These are phyloP conservation scores for Trichoderma breve DNA, from an alignment of 2,329 filamentous ascomycete species.

Conservation along the genomic window DNA sequence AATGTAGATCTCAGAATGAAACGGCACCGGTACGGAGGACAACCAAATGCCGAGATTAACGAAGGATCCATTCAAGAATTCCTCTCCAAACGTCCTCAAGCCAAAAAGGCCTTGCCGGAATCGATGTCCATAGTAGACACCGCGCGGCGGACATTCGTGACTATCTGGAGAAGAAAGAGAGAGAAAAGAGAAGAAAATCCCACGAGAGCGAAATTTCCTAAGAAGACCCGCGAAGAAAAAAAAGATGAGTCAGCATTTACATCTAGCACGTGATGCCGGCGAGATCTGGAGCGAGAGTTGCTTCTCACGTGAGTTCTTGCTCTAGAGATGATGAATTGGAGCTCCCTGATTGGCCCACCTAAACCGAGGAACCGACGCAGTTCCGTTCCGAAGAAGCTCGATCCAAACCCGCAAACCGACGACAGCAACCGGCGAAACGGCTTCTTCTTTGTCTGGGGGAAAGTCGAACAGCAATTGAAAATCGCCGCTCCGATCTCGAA, in stretches of 20 bases:
- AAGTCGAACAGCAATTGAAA: not conserved
- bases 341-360: constrained; percentile 39
- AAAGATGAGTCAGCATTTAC: constrained; percentile 1
- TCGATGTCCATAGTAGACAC: constrained; percentile 33
- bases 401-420: constrained; percentile 22
- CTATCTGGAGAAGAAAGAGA: constrained; percentile 49
- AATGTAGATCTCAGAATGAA: constrained; percentile 61
- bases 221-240: not conserved
- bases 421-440: not conserved
- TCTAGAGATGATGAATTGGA: constrained; percentile 38
- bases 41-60: constrained; percentile 56
- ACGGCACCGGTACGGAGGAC: constrained; percentile 49
- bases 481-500: not conserved
- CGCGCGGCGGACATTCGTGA: constrained; percentile 45
- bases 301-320: constrained; percentile 29
- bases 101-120: constrained; percentile 37
- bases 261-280: not conserved
- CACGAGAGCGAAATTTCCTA: constrained; percentile 9
- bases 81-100: constrained; percentile 44
- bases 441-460: not conserved
- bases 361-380: constrained; percentile 44
- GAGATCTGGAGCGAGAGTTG: not conserved
- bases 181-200: constrained; percentile 19
- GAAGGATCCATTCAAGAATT: constrained; percentile 48
- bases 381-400: constrained; percentile 22